phyloP scores from a whole-genome alignment of 306 rosid genomes.

The Trifolium pratense region DNA sequence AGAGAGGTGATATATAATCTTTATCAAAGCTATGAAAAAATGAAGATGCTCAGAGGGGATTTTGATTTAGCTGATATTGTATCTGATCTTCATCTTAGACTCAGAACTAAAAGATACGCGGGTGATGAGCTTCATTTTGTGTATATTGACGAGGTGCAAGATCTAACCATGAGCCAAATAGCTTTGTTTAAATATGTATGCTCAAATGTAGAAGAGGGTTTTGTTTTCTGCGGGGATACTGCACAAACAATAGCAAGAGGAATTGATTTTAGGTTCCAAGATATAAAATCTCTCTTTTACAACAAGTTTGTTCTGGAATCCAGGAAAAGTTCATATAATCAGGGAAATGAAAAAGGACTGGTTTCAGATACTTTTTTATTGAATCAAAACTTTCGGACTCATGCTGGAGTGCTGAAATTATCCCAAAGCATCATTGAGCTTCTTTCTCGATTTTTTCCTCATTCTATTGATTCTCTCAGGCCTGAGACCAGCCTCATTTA shows the following conservation, averaged over 20 bases:
- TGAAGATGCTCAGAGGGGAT: too few species aligned
- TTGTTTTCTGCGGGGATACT: conserved; percentile 81
- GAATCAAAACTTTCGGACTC: conserved; percentile 76
- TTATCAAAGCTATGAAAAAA: too few species aligned
- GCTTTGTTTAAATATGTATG: conserved; percentile 71
- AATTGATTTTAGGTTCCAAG: conserved; percentile 76
- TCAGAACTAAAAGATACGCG: conserved; percentile 44
- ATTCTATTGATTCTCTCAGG: conserved; percentile 60
- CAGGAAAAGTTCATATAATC: conserved; percentile 13
- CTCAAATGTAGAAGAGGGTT: conserved; percentile 74
- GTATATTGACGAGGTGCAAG: conserved; percentile 86
- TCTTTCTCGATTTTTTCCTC: too few species aligned
- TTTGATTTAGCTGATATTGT: conserved; percentile 82
- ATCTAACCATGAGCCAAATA: conserved; percentile 78
- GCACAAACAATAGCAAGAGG: conserved; percentile 88
- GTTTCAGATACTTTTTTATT: conserved; percentile 55
- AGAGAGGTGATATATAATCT: too few species aligned
- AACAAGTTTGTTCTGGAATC: conserved; percentile 58
- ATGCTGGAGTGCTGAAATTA: conserved; percentile 66
- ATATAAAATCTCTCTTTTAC: conserved; percentile 66
- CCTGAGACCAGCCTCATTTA: conserved; percentile 73
- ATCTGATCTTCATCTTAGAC: conserved; percentile 58
- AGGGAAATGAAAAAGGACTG: conserved; percentile 45
- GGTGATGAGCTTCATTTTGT: conserved; percentile 66
- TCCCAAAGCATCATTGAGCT: conserved; percentile 71